Percentiles rank a stretch among this genome's conserved stretches.
phyloP scores from a whole-genome alignment of 2,329 filamentous ascomycete species.

The Decorospora gaudefroyi region DNA sequence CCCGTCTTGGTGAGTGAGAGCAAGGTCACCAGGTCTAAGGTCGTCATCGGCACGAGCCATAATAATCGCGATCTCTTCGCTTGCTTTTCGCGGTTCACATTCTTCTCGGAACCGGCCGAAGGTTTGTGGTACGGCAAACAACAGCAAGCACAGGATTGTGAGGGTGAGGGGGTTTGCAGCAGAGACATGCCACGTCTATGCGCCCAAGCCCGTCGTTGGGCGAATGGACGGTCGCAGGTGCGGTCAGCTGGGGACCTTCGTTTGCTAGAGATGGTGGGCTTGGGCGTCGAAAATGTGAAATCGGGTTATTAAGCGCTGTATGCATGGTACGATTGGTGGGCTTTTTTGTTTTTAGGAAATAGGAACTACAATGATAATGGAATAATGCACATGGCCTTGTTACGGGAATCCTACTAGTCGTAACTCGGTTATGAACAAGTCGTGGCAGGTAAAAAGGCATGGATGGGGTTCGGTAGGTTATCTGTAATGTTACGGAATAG shows the following conservation, averaged over 20 bases:
- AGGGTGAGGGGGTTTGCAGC: constrained; percentile 3
- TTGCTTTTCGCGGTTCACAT: constrained; percentile 1
- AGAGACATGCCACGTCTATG: constrained; percentile 23
- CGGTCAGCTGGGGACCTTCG: constrained; percentile 19
- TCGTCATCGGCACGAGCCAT: constrained; percentile 5
- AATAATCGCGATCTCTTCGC: constrained; percentile 4
- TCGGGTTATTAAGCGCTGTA: constrained; percentile 6
- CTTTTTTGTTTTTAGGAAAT: constrained; percentile 1
- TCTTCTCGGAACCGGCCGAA: constrained; percentile 14
- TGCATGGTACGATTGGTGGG: constrained; percentile 1
- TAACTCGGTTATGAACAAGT: no score
- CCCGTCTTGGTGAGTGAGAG: no score
- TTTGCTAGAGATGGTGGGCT: constrained; percentile 14
- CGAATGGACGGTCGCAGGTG: constrained; percentile 14
- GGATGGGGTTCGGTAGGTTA: no score
- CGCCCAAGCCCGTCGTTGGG: background rate
- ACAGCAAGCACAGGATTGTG: constrained; percentile 9
- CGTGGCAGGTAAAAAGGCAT: no score
- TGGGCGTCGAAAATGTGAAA: constrained; percentile 8
- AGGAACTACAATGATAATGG: no score
- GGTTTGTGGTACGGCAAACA: constrained; percentile 1
- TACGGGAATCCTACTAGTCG: no score
- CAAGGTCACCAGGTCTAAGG: constrained; percentile 1
- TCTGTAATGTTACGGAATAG: no score
- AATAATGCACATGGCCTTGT: no score